Base-by-base conservation (phyloP, 2,329 filamentous ascomycete species). In the Hawksworthiomyces lignivorus region DNA sequence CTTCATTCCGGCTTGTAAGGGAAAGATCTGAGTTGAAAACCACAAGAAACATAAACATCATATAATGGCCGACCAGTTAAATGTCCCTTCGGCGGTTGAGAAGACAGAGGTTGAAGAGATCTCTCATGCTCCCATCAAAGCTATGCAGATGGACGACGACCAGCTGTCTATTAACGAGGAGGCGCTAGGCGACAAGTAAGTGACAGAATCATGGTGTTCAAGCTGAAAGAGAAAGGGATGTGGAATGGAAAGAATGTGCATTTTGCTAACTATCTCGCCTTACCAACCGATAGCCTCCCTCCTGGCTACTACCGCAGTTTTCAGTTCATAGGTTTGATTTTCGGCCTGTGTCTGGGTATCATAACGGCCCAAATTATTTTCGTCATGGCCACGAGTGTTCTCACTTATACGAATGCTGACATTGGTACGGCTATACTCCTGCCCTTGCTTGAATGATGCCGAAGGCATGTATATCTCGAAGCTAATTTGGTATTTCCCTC, bases 311-410 rank as follows among this genome's bases (percentile, higher is more conserved):
- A 59, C 46, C 58, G 56, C 34, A 62, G 59, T 10, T 37, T 55
- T 9, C 52, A 51, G 3, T 62, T 64, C 36, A 44, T 64, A 0
- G 61, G 60, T 26, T 50, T 55, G 1, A 44, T 61, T 24, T 35
- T 54, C 33, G 61, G 58, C 9, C 62, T 63, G 46, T 62, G 56
- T 45, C 52, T 63, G 10, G 60, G 60, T 10, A 55, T 59, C 38
- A 57, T 62, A 33, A 60, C 58, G 29, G 58, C 59, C 11, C 62
- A 61, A 36, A 52, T 62, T 36, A 62, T 62, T 40, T 44, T 62
- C 15, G 54, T 63, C 32, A 41, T 63, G 19, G 57, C 59, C 10
- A 62, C 60, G 10, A 63, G 61, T 35, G 54, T 60, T 26, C 48
- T 60, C 27, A 52, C 55, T 1, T 58, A 34, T 11, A 47, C 39